Evolutionary conservation across 2,329 filamentous ascomycete species (phyloP).

Genomic region (Macroventuria anomochaeta): DNA sequence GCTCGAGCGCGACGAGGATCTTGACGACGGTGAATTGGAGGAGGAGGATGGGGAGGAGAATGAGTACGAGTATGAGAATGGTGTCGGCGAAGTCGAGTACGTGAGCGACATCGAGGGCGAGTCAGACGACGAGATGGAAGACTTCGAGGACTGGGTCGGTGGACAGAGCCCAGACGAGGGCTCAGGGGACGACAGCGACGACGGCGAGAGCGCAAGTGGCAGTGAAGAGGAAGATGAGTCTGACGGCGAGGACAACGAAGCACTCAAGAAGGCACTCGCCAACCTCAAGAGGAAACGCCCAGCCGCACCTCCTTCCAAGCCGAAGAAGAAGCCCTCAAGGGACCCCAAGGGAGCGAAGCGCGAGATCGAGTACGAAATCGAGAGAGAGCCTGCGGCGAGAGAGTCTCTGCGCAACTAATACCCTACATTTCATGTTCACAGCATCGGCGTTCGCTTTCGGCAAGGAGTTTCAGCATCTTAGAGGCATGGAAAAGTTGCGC

Average conservation of each 20-base stretch:
- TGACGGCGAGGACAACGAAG: conserved; percentile 60
- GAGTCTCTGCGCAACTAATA: conserved; percentile 43
- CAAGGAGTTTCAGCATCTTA: conserved; percentile 19
- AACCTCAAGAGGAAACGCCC: conserved; percentile 64
- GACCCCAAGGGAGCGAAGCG: conserved; percentile 63
- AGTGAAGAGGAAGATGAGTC: conserved; percentile 62
- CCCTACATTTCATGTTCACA: conserved; percentile 19
- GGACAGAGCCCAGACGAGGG: conserved; percentile 66
- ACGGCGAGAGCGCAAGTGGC: conserved; percentile 60
- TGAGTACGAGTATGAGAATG: conserved; percentile 69
- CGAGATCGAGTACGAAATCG: conserved; percentile 81
- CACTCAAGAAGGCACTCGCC: conserved; percentile 63
- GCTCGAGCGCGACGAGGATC: conserved; percentile 80
- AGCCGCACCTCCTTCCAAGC: conserved; percentile 58
- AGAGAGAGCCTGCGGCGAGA: conserved; percentile 61
- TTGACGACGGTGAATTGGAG: conserved; percentile 84
- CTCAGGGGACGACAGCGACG: conserved; percentile 63
- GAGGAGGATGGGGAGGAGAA: conserved; percentile 74
- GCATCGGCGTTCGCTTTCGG: conserved; percentile 26
- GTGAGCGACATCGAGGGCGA: conserved; percentile 85
- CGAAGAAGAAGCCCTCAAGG: conserved; percentile 62
- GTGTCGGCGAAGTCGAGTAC: conserved; percentile 83
- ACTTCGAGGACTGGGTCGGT: conserved; percentile 91
- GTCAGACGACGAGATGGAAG: conserved; percentile 70
- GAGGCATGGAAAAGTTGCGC: conserved; percentile 17